Percentiles rank a stretch among this genome's conserved stretches.
phyloP scores from a whole-genome alignment of 2,329 filamentous ascomycete genomes.

The Aureobasidium sp. region DNA sequence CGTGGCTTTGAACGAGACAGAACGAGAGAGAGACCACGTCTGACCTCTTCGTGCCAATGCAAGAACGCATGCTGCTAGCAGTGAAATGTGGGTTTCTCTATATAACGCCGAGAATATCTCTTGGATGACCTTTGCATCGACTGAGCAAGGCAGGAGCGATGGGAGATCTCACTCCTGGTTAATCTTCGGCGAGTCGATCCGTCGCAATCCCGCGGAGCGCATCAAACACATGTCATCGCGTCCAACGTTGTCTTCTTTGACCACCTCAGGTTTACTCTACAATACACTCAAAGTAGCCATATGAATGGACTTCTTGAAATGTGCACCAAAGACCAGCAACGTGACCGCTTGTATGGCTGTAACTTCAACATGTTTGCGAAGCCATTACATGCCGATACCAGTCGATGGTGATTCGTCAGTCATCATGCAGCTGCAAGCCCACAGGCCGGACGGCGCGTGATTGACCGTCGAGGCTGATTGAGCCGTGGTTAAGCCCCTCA shows the following conservation, averaged over 20 bases:
- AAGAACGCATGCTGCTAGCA: not conserved
- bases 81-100: not conserved
- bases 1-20: not conserved
- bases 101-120: not conserved
- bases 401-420: not conserved
- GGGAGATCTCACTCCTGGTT: not conserved
- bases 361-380: not conserved
- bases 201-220: not conserved
- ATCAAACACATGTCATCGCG: not conserved
- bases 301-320: not conserved
- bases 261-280: too few relatives aligned
- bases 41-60: not conserved
- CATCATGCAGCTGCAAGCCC: constrained; percentile 1
- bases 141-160: not conserved
- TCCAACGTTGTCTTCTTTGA: not conserved
- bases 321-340: not conserved
- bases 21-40: not conserved
- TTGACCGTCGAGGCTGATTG: not conserved
- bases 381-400: not conserved
- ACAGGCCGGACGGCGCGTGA: not conserved
- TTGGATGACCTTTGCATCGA: not conserved
- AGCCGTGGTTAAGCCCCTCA: not conserved
- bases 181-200: not conserved
- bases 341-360: too few relatives aligned
- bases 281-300: not conserved